Evolutionary conservation across 805 yeast species (phyloP), one percentile per base, ranked within the genome.

Genomic region (Kluyveromyces starmeri): DNA sequence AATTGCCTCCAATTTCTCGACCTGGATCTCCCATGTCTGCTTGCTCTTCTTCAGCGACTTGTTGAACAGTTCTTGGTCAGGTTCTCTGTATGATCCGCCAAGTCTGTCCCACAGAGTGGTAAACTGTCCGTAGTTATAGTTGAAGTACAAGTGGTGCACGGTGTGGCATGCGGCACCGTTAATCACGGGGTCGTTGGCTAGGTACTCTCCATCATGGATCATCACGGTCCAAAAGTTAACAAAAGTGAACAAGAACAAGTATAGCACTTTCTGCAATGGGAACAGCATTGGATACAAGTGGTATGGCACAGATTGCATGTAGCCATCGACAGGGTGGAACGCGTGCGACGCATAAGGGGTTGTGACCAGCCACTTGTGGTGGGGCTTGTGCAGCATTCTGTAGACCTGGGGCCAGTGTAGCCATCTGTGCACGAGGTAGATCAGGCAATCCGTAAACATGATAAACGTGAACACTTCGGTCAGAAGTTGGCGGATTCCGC

Each of bases 121-220:
- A 67, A 89, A 92, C 65, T 92, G 98, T 25, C 98, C 98, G 57
- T 88, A 92, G 68, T 92, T 92, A 65, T 92, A 92, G 70, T 89
- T 89, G 75, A 92, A 92, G 65, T 92, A 92, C 48, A 92, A 65
- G 58, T 92, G 98, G 62, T 92, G 98, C 31, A 89, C 78, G 1
- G 98, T 88, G 65, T 92, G 98, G 62, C 97, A 89, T 5, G 98
- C 98, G 12, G 97, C 88, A 51, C 98, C 98, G 61, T 92, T 92
- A 46, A 92, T 81, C 39, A 85, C 73, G 5, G 96, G 95, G 58
- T 86, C 94, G 59, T 84, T 82, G 28, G 95, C 82, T 68, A 89
- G 60, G 61, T 86, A 92, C 58, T 88, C 92, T 45, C 98, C 98
- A 55, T 92, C 98, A 62, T 92, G 98, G 55, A 92, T 92, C 92